A percentile compares a stretch with the other conserved stretches of the same genome.
phyloP scores from a whole-genome alignment of 305 asterid genomes.

The Fraxinus dipetala region DNA sequence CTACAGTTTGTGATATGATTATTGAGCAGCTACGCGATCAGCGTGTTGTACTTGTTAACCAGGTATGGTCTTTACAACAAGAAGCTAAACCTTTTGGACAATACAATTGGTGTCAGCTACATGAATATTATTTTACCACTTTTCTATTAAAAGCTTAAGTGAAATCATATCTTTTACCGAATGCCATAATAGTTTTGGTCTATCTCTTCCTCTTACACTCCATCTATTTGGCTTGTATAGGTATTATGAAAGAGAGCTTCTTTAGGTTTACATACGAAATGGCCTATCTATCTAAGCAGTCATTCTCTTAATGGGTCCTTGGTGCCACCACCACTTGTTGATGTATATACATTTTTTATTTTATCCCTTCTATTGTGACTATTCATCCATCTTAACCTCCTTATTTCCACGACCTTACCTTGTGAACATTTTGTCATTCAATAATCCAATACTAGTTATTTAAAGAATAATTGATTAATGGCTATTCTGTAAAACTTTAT shows the following conservation, averaged over 20 bases:
- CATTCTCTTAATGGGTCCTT: neutral
- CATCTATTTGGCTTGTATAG: neutral
- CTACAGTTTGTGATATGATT: slow-evolving; percentile 16
- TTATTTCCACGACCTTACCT: neutral
- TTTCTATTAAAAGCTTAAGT: neutral
- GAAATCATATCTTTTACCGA: neutral
- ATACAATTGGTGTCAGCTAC: neutral
- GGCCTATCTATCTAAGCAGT: neutral
- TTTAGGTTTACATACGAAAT: neutral
- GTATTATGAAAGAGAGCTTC: neutral
- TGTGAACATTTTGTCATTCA: neutral
- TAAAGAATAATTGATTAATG: neutral
- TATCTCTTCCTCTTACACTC: neutral
- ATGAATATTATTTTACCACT: neutral
- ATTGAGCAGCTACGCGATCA: slow-evolving; percentile 37
- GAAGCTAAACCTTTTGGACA: neutral
- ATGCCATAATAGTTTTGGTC: neutral
- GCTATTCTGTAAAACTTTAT: neutral
- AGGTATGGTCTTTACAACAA: slow-evolving; percentile 26
- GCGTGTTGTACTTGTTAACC: slow-evolving; percentile 54
- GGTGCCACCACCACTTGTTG: neutral
- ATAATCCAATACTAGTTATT: neutral
- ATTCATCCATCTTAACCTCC: neutral
- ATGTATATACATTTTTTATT: neutral
- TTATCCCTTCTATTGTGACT: neutral